A percentile compares a stretch with the other conserved stretches of the same genome.
These are phyloP conservation scores for Thinopyrum elongatum DNA, from an alignment of 176 grass and related monocot species.

Conservation along the genomic window DNA sequence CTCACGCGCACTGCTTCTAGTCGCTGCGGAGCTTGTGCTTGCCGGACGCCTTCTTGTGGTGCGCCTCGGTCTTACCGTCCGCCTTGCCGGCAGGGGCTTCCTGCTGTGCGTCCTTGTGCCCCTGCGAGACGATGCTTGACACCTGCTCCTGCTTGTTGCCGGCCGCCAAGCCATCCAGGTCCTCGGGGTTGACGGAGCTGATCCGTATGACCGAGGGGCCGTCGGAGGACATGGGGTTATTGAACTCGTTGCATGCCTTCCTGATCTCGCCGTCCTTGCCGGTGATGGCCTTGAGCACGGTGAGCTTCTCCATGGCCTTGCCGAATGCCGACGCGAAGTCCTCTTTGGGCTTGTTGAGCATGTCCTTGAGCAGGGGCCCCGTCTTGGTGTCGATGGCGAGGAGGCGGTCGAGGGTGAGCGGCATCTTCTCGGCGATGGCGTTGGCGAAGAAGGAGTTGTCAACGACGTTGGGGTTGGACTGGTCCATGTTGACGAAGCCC, in stretches of 20 bases:
- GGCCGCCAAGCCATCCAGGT: neutral
- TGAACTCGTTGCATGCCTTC: conserved; percentile 45
- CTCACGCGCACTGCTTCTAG: neutral
- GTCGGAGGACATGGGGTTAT: conserved; percentile 8
- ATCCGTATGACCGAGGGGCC: conserved; percentile 28
- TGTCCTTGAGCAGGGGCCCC: conserved; percentile 16
- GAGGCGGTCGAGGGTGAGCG: conserved; percentile 56
- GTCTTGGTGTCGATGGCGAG: conserved; percentile 26
- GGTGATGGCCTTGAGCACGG: conserved; percentile 37
- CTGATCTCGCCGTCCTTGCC: conserved; percentile 62
- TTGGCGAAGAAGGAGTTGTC: conserved; percentile 49
- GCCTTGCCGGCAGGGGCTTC: neutral
- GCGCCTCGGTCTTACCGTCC: neutral
- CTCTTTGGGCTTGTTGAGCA: conserved; percentile 9
- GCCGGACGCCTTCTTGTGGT: neutral
- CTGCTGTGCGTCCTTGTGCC: neutral
- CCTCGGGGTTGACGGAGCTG: conserved; percentile 27
- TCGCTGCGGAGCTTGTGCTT: conserved; percentile 6
- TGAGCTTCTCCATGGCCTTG: conserved; percentile 56
- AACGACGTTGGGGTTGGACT: conserved; percentile 17
- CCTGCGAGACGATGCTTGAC: neutral
- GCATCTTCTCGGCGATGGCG: conserved; percentile 39
- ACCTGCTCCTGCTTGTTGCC: neutral
- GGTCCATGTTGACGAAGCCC: conserved; percentile 35
- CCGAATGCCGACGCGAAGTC: conserved; percentile 37